Evolutionary conservation across 768 basidiomycete species (phyloP).

Genomic region (Agrocybe pediades): DNA sequence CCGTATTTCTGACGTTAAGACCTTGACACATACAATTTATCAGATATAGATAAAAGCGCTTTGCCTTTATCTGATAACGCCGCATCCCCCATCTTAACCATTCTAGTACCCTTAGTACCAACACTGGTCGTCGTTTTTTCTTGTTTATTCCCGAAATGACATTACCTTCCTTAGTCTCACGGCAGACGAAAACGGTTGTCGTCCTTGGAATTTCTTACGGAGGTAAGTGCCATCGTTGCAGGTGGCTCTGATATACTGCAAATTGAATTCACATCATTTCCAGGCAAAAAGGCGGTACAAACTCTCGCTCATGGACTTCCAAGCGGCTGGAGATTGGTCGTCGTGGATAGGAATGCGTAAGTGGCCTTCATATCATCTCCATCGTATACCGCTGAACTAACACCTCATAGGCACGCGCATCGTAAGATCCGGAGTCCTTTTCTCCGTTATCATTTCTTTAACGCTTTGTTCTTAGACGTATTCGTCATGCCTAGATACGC

Average conservation of each 20-base stretch:
- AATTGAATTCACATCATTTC: slow-evolving; percentile 2
- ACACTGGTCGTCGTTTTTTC: too few relatives aligned
- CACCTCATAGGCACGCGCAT: slow-evolving; percentile 43
- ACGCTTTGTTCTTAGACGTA: slow-evolving; percentile 36
- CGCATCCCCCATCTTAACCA: too few relatives aligned
- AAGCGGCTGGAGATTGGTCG: slow-evolving; percentile 51
- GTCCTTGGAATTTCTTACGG: slow-evolving; percentile 61
- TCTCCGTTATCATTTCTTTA: neutral
- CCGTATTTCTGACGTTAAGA: too few relatives aligned
- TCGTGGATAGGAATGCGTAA: slow-evolving; percentile 63
- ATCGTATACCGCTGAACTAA: neutral
- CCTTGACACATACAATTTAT: too few relatives aligned
- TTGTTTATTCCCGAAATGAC: too few relatives aligned
- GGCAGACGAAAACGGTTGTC: slow-evolving; percentile 44
- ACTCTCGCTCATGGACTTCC: slow-evolving; percentile 51
- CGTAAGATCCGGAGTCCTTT: slow-evolving; percentile 28
- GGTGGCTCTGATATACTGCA: neutral
- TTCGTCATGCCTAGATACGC: slow-evolving; percentile 62
- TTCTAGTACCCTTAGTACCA: too few relatives aligned
- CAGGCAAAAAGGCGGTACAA: slow-evolving; percentile 52
- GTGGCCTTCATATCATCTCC: slow-evolving; percentile 14
- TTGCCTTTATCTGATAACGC: too few relatives aligned
- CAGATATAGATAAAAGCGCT: too few relatives aligned
- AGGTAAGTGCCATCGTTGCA: slow-evolving; percentile 37
- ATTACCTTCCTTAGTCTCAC: too few relatives aligned